Conservation (phyloP, 495 filamentous ascomycete genomes). For the Hypoxylon trugodes region DNA sequence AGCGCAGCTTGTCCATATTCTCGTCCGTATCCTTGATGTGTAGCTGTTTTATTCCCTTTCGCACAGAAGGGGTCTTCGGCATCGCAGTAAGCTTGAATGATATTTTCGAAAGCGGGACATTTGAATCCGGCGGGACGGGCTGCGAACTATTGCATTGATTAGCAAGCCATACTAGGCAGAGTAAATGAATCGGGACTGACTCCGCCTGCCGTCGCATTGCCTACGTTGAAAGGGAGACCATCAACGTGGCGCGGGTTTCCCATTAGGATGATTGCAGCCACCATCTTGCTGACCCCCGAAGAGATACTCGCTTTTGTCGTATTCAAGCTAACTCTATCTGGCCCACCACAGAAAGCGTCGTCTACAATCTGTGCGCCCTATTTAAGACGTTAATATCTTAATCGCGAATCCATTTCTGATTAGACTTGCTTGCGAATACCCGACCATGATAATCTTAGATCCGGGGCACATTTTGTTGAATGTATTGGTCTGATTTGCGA, state of each 20-base stretch:
- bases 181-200: slow-evolving; percentile 51
- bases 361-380: slow-evolving; percentile 69
- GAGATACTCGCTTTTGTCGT: slow-evolving; percentile 56
- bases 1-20: slow-evolving; percentile 64
- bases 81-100: slow-evolving; percentile 68
- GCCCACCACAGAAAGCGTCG: slow-evolving; percentile 67
- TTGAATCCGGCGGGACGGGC: slow-evolving; percentile 61
- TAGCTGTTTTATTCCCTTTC: slow-evolving; percentile 60
- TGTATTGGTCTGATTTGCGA: slow-evolving; percentile 59
- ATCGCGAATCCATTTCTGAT: neutral
- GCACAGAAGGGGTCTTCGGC: slow-evolving; percentile 68
- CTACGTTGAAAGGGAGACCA: slow-evolving; percentile 65
- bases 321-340: slow-evolving; percentile 59
- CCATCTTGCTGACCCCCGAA: slow-evolving; percentile 54
- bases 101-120: slow-evolving; percentile 59
- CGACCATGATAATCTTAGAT: slow-evolving; percentile 63
- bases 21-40: slow-evolving; percentile 65
- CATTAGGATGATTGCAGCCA: slow-evolving; percentile 68
- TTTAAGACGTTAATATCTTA: neutral
- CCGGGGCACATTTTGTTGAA: slow-evolving; percentile 61
- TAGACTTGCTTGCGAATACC: slow-evolving; percentile 62
- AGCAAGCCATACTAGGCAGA: slow-evolving; percentile 12
- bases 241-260: slow-evolving; percentile 62
- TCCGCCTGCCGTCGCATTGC: slow-evolving; percentile 61
- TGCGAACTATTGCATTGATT: slow-evolving; percentile 55